A percentile compares a stretch with the other conserved stretches of the same genome.
phyloP scores from a whole-genome alignment of 176 grass and related monocot genomes.

The Oryza officinalis region DNA sequence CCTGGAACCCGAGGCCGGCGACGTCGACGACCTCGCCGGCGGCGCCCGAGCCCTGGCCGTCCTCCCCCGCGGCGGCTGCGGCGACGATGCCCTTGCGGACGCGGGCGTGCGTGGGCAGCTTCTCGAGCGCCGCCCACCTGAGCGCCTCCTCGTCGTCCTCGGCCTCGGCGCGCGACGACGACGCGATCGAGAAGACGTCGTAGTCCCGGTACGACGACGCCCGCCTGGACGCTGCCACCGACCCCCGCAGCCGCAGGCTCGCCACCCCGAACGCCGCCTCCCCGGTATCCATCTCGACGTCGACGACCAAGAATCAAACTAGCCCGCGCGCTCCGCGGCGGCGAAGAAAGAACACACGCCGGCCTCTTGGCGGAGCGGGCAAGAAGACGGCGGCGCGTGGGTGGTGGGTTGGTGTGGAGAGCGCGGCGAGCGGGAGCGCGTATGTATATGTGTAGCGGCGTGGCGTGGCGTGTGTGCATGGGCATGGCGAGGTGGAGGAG shows the following conservation, averaged over 20 bases:
- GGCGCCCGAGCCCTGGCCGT: no score
- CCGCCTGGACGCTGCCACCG: neutral
- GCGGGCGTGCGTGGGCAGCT: conserved; percentile 57
- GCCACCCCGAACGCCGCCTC: conserved; percentile 43
- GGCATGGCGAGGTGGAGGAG: no score
- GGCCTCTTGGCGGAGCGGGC: no score
- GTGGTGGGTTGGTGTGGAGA: neutral
- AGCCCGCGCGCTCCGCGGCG: neutral
- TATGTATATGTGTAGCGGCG: neutral
- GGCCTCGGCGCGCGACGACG: conserved; percentile 9
- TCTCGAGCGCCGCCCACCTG: conserved; percentile 65
- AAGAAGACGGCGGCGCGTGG: neutral
- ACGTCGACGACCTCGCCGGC: conserved; percentile 42
- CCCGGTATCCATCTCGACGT: conserved; percentile 19
- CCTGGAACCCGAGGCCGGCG: conserved; percentile 40
- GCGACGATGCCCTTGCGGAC: conserved; percentile 46
- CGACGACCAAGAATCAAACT: neutral
- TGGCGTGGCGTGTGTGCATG: neutral
- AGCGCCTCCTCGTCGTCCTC: conserved; percentile 68
- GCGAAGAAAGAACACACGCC: neutral
- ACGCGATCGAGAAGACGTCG: conserved; percentile 50
- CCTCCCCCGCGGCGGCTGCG: neutral
- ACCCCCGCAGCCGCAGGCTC: conserved; percentile 38
- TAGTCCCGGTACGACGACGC: conserved; percentile 36
- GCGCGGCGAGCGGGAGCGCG: neutral